Evolutionary conservation across 306 rosid species (phyloP).

Genomic region (Lupinus albus): DNA sequence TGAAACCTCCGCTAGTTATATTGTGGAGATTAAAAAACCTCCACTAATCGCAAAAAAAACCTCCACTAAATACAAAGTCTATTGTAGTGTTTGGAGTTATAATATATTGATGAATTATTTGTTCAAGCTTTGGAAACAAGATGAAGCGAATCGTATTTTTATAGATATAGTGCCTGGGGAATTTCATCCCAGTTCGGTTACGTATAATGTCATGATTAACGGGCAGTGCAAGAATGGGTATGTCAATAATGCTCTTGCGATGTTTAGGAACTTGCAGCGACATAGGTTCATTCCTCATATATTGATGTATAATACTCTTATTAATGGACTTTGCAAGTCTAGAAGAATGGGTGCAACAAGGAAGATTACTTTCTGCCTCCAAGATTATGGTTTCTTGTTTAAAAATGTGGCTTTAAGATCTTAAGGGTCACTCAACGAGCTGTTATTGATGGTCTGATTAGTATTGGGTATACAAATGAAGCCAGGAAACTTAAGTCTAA

Average conservation of each 20-base stretch:
- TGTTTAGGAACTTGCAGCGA: slow-evolving; percentile 64
- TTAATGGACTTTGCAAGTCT: slow-evolving; percentile 74
- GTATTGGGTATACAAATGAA: no score
- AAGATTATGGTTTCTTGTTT: slow-evolving; percentile 60
- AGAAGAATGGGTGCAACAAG: slow-evolving; percentile 50
- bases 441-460: no score
- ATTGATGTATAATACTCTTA: slow-evolving; percentile 66
- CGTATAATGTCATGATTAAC: slow-evolving; percentile 67
- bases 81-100: no score
- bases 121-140: no score
- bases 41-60: no score
- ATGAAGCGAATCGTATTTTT: no score
- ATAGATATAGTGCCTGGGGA: slow-evolving; percentile 48
- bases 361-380: slow-evolving; percentile 63
- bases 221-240: slow-evolving; percentile 72
- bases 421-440: no score
- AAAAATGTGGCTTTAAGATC: slow-evolving; percentile 57
- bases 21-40: no score
- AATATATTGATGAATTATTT: no score
- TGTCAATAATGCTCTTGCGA: slow-evolving; percentile 55
- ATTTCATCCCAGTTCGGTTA: slow-evolving; percentile 47
- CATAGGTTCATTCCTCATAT: slow-evolving; percentile 64
- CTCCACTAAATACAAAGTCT: no score
- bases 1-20: no score
- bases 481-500: no score